phyloP scores from a whole-genome alignment of 352 stramenopile species.

The Phytophthora brassicae region DNA sequence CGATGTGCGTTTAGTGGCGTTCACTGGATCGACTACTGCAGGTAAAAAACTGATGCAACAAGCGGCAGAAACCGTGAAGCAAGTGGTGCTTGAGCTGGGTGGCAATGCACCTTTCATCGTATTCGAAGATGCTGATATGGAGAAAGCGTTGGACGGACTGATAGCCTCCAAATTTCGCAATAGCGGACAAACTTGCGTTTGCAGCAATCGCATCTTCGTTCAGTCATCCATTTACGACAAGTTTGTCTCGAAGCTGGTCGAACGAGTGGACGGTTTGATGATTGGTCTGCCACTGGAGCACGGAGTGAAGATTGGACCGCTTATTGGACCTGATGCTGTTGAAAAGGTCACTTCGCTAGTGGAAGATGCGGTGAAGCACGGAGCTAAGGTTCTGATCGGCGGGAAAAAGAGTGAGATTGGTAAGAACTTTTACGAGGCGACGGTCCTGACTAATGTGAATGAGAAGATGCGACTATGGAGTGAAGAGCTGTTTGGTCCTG shows the following conservation, averaged over 20 bases:
- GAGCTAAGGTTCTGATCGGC: conserved; percentile 75
- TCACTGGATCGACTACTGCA: conserved; percentile 75
- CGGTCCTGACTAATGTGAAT: conserved; percentile 83
- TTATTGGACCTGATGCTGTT: conserved; percentile 90
- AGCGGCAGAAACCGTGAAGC: conserved; percentile 62
- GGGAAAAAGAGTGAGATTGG: conserved; percentile 51
- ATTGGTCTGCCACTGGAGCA: conserved; percentile 77
- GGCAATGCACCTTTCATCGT: conserved; percentile 92
- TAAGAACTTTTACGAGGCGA: conserved; percentile 92
- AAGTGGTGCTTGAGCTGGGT: conserved; percentile 81
- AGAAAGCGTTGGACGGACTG: conserved; percentile 71
- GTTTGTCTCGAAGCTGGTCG: conserved; percentile 76
- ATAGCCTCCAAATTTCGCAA: conserved; percentile 81
- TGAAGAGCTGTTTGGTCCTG: conserved; percentile 95
- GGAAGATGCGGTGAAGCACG: conserved; percentile 82
- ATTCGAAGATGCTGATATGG: conserved; percentile 80
- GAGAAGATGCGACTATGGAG: conserved; percentile 79
- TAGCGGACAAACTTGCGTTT: conserved; percentile 79
- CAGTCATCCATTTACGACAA: conserved; percentile 89
- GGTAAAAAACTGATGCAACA: conserved; percentile 67
- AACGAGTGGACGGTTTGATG: conserved; percentile 61
- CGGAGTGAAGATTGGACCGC: conserved; percentile 80
- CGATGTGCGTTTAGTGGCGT: conserved; percentile 81
- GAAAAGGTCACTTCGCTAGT: conserved; percentile 77
- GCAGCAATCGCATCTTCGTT: conserved; percentile 90